Conservation (phyloP, 768 basidiomycete species). For the Kwoniella sp. region DNA sequence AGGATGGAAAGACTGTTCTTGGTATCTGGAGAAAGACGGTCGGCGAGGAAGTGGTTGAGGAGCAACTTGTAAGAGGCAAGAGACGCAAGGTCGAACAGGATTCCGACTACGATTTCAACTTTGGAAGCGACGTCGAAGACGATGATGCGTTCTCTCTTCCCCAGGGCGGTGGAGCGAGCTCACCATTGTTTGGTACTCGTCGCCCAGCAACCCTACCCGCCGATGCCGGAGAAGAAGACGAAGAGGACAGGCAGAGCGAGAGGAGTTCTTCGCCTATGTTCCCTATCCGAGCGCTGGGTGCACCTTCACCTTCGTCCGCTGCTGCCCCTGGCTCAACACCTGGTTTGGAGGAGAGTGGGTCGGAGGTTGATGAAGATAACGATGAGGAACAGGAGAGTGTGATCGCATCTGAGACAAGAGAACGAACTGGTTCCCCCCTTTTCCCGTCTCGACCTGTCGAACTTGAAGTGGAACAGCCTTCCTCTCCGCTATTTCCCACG, state of each 20-base stretch:
- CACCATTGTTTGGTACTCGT: slow-evolving; percentile 19
- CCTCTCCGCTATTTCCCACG: slow-evolving; percentile 18
- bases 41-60: slow-evolving; percentile 14
- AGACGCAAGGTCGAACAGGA: slow-evolving; percentile 11
- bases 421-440: slow-evolving; percentile 14
- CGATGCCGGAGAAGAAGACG: too few species aligned
- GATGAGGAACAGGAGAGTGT: slow-evolving; percentile 1
- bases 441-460: slow-evolving; percentile 11
- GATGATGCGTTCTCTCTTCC: not conserved
- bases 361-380: not conserved
- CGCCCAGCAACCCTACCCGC: not conserved
- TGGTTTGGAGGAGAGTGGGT: not conserved
- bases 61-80: slow-evolving; percentile 15
- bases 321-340: not conserved
- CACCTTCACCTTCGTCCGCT: not conserved
- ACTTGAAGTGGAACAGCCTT: not conserved
- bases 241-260: not conserved
- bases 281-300: slow-evolving; percentile 10
- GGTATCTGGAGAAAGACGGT: slow-evolving; percentile 24
- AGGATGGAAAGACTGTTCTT: slow-evolving; percentile 6
- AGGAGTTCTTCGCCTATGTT: slow-evolving; percentile 16
- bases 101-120: not conserved
- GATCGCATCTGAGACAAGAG: not conserved
- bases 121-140: not conserved
- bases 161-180: slow-evolving; percentile 8